phyloP scores from a whole-genome alignment of 768 basidiomycete genomes.

The Podaxis pistillaris region DNA sequence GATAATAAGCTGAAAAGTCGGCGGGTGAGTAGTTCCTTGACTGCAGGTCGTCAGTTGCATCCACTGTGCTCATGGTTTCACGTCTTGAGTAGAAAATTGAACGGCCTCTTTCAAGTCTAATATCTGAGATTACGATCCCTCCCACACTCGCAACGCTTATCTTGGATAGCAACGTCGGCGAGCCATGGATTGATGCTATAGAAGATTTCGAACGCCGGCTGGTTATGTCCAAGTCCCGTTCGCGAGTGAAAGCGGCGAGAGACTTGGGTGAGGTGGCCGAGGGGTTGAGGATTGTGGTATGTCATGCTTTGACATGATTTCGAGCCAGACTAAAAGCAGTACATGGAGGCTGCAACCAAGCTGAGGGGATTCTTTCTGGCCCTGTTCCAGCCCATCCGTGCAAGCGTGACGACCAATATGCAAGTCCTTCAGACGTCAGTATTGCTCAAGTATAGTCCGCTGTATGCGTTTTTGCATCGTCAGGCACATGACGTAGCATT shows the following conservation, averaged over 20 bases:
- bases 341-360: constrained; percentile 78
- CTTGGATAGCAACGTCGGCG: constrained; percentile 81
- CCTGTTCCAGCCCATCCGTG: constrained; percentile 78
- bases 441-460: constrained; percentile 75
- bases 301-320: constrained; percentile 21
- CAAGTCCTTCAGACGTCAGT: constrained; percentile 88
- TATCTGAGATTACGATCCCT: constrained; percentile 79
- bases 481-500: constrained; percentile 79
- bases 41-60: neutral
- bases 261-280: constrained; percentile 83
- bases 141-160: constrained; percentile 75
- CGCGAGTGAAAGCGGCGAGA: constrained; percentile 82
- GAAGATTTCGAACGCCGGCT: constrained; percentile 79
- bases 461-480: constrained; percentile 84
- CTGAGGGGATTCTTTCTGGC: constrained; percentile 83
- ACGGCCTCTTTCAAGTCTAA: constrained; percentile 76
- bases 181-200: constrained; percentile 84
- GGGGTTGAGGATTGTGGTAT: constrained; percentile 84
- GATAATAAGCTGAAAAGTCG: constrained; percentile 84
- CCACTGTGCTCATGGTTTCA: neutral
- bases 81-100: constrained; percentile 72
- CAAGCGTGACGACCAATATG: constrained; percentile 87
- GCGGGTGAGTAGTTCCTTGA: constrained; percentile 53
- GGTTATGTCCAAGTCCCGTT: constrained; percentile 63
- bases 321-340: neutral